Conservation (phyloP, 1,139 yeast species). For the Hyphopichia buzzinii region DNA sequence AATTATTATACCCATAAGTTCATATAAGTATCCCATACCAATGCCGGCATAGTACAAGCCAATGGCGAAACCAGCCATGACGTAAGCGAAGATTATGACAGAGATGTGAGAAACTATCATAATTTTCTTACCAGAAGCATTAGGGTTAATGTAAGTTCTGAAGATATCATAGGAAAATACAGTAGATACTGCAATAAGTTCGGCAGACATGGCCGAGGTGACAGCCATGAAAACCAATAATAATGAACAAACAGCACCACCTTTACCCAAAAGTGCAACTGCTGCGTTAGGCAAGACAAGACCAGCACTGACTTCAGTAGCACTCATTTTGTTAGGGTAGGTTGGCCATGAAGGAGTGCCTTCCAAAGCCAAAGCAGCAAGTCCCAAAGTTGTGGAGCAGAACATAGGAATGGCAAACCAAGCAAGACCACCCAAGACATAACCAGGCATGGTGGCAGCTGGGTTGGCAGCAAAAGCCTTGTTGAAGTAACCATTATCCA, state of each 20-base stretch:
- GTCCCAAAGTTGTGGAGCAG: slow-evolving; percentile 79
- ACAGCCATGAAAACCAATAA: slow-evolving; percentile 81
- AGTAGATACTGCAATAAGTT: slow-evolving; percentile 82
- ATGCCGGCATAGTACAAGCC: slow-evolving; percentile 81
- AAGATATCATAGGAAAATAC: slow-evolving; percentile 82
- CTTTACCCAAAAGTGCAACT: slow-evolving; percentile 75
- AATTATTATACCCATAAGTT: slow-evolving; percentile 83
- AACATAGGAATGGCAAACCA: slow-evolving; percentile 91
- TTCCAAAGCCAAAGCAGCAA: slow-evolving; percentile 74
- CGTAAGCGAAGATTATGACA: slow-evolving; percentile 62
- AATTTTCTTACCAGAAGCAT: slow-evolving; percentile 69
- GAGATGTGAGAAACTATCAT: slow-evolving; percentile 66
- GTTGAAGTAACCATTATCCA: slow-evolving; percentile 89
- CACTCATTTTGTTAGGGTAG: slow-evolving; percentile 62
- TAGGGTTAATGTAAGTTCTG: slow-evolving; percentile 74
- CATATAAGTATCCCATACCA: slow-evolving; percentile 82
- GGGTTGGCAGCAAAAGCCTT: slow-evolving; percentile 88
- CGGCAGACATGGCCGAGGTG: slow-evolving; percentile 82
- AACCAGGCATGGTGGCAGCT: slow-evolving; percentile 84
- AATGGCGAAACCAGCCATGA: slow-evolving; percentile 78
- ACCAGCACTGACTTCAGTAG: slow-evolving; percentile 75
- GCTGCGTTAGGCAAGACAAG: slow-evolving; percentile 86
- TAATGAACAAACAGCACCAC: slow-evolving; percentile 82
- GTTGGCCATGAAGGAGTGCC: slow-evolving; percentile 70
- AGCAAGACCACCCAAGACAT: slow-evolving; percentile 83